Evolutionary conservation across 352 stramenopile species (phyloP).

Genomic region (Phytopythium litorale): DNA sequence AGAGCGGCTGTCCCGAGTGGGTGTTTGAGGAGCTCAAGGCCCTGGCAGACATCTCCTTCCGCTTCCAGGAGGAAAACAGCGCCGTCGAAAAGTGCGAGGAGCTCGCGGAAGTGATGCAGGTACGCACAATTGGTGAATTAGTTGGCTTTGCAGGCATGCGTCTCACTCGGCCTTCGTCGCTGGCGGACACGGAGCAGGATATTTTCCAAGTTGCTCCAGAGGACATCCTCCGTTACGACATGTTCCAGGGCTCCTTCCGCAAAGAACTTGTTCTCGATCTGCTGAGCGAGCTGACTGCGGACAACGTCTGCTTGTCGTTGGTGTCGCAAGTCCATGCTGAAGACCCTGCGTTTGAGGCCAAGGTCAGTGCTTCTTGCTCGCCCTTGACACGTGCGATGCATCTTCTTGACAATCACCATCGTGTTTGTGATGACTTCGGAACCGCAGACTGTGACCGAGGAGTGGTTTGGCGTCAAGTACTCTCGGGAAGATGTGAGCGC

Average conservation of each 20-base stretch:
- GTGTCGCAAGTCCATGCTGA: slow-evolving; percentile 41
- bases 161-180: slow-evolving; percentile 6
- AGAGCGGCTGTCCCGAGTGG: slow-evolving; percentile 52
- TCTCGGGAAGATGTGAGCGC: slow-evolving; percentile 33
- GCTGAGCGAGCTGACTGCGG: slow-evolving; percentile 37
- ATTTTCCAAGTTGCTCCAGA: slow-evolving; percentile 51
- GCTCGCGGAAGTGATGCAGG: slow-evolving; percentile 72
- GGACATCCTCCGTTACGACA: slow-evolving; percentile 62
- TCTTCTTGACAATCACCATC: not conserved
- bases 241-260: slow-evolving; percentile 55
- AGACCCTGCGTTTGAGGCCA: slow-evolving; percentile 26
- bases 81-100: slow-evolving; percentile 68
- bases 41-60: slow-evolving; percentile 66
- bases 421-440: not conserved
- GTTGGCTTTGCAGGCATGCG: not conserved
- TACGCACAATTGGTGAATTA: slow-evolving; percentile 5
- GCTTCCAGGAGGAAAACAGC: slow-evolving; percentile 70
- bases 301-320: slow-evolving; percentile 50
- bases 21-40: slow-evolving; percentile 72
- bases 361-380: slow-evolving; percentile 14
- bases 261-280: slow-evolving; percentile 34
- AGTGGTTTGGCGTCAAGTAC: slow-evolving; percentile 70
- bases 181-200: slow-evolving; percentile 17
- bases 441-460: slow-evolving; percentile 30
- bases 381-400: not conserved